Conservation (phyloP, 2,329 filamentous ascomycete species). For the Akanthomyces dipterigenus region DNA sequence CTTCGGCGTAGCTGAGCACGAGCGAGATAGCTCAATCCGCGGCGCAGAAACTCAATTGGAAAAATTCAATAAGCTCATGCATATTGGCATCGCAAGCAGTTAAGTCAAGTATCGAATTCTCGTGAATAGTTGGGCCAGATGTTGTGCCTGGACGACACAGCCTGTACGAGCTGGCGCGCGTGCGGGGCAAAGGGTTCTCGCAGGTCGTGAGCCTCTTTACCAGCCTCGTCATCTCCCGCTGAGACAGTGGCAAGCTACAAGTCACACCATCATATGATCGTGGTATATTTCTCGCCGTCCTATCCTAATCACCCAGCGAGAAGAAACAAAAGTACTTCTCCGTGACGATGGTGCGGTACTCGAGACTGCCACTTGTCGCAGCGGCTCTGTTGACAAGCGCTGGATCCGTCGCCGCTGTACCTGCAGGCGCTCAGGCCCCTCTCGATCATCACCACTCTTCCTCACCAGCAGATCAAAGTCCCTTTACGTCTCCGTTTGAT, state of each 20-base stretch:
- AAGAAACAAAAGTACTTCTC: neutral
- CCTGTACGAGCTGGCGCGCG: neutral
- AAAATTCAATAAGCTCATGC: neutral
- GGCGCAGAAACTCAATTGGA: too few species aligned
- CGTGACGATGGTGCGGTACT: neutral
- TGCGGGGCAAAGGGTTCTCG: neutral
- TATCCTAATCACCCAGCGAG: neutral
- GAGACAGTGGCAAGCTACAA: neutral
- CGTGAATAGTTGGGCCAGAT: neutral
- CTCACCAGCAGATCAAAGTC: neutral
- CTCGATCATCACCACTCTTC: neutral
- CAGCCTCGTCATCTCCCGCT: neutral
- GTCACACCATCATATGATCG: neutral
- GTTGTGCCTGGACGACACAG: neutral
- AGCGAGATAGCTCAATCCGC: too few species aligned
- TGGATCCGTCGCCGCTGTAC: neutral
- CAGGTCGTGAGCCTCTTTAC: neutral
- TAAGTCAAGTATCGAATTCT: too few species aligned
- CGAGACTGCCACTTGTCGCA: neutral
- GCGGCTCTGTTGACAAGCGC: neutral
- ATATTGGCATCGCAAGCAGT: neutral
- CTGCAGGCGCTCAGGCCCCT: neutral
- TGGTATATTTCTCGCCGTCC: neutral
- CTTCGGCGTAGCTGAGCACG: too few species aligned
- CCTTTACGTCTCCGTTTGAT: conserved; percentile 13